Conservation (phyloP, 805 yeast genomes). For the Candida suzukii region DNA sequence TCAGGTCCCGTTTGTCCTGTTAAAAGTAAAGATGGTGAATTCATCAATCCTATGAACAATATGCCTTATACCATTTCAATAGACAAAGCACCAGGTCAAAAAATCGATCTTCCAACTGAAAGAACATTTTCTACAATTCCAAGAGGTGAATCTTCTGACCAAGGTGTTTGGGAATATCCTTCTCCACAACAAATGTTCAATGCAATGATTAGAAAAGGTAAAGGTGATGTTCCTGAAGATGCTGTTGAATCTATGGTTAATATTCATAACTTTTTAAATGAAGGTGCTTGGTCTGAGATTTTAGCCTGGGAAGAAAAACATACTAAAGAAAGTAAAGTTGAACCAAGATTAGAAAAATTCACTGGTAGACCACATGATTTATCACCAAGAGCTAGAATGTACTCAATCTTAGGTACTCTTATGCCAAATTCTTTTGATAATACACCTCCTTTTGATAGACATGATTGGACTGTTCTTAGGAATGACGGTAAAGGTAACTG, state of each 20-base stretch:
- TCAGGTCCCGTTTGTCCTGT: conserved; percentile 34
- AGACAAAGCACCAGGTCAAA: conserved; percentile 73
- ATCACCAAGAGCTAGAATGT: conserved; percentile 77
- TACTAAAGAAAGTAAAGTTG: conserved; percentile 42
- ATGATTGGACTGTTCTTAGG: conserved; percentile 95
- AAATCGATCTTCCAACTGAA: conserved; percentile 68
- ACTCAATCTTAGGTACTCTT: conserved; percentile 54
- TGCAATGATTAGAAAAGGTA: conserved; percentile 94
- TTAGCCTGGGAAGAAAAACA: conserved; percentile 83
- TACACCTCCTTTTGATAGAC: conserved; percentile 94
- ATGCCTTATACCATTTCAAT: conserved; percentile 75
- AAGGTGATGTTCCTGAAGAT: conserved; percentile 85
- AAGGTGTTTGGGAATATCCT: conserved; percentile 96
- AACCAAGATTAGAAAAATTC: conserved; percentile 77
- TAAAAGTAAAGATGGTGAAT: conserved; percentile 25
- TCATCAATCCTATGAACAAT: conserved; percentile 75
- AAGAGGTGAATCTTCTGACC: conserved; percentile 54
- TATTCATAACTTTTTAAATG: conserved; percentile 92
- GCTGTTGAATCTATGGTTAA: conserved; percentile 97
- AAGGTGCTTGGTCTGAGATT: conserved; percentile 96
- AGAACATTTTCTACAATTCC: conserved; percentile 85
- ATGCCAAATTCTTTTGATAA: conserved; percentile 69
- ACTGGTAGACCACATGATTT: conserved; percentile 88
- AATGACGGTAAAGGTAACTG: conserved; percentile 44
- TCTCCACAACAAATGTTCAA: conserved; percentile 99